Percentiles rank a stretch among this genome's conserved stretches.
Evolutionary conservation across 345 rosid genomes (phyloP).

Genomic region (Citrus maxima): DNA sequence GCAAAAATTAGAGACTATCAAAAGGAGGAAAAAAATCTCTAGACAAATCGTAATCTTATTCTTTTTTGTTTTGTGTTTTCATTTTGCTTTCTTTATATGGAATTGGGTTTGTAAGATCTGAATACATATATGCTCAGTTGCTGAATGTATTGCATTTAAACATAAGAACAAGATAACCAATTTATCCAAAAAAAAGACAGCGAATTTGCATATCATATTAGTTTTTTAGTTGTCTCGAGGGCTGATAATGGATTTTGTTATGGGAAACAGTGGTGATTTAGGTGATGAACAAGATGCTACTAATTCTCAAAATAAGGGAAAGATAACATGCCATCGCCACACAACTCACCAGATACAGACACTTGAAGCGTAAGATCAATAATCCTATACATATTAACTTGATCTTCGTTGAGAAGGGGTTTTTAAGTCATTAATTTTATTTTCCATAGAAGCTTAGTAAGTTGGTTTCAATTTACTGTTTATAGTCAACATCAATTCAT

Average conservation of each 20-base stretch:
- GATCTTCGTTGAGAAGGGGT: no score
- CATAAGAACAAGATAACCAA: no score
- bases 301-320: conserved; percentile 8
- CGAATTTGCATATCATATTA: background rate
- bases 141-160: no score
- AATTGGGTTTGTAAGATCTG: background rate
- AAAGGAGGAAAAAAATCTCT: background rate
- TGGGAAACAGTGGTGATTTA: conserved; percentile 27
- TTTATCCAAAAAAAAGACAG: background rate
- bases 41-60: background rate
- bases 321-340: conserved; percentile 51
- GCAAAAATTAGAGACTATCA: background rate
- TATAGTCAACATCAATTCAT: background rate
- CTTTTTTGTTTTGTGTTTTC: background rate
- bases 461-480: background rate
- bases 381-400: background rate
- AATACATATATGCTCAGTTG: no score
- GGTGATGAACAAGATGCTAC: conserved; percentile 36
- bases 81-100: background rate
- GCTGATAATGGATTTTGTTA: conserved; percentile 16
- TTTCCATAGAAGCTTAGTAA: background rate
- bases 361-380: conserved; percentile 50
- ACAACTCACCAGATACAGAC: conserved; percentile 38
- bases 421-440: no score
- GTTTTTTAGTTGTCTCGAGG: background rate